Conservation (phyloP, 1,139 yeast species). For the Kodamaea anthophila region DNA sequence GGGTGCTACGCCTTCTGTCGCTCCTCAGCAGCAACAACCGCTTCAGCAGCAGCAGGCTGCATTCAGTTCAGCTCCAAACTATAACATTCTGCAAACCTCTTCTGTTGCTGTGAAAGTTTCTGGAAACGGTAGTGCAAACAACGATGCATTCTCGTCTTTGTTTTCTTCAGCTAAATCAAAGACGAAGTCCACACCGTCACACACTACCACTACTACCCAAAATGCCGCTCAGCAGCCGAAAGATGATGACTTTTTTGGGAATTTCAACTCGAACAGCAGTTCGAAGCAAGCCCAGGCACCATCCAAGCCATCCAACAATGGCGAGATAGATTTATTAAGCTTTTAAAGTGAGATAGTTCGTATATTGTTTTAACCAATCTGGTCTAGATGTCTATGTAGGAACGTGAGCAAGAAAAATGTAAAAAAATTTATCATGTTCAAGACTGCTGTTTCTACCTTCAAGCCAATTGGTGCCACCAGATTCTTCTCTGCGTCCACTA, state of each 20-base stretch:
- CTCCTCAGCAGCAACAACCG: conserved; percentile 12
- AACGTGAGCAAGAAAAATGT: no score
- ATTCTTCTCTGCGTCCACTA: conserved; percentile 26
- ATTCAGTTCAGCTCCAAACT: conserved; percentile 21
- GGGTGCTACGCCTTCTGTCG: no score
- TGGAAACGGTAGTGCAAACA: conserved; percentile 21
- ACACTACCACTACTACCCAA: conserved; percentile 8
- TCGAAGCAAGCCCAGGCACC: conserved; percentile 6
- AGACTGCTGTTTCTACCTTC: conserved; percentile 10
- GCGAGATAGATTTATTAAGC: conserved; percentile 40
- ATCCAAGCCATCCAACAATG: conserved; percentile 11
- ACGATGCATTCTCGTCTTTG: conserved; percentile 78
- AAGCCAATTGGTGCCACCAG: conserved; percentile 17
- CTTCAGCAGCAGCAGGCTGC: conserved; percentile 9
- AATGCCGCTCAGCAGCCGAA: conserved; percentile 2
- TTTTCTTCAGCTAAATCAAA: conserved; percentile 66
- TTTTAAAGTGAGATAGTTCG: conserved; percentile 17
- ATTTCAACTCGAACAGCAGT: conserved; percentile 13
- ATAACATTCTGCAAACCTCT: conserved; percentile 13
- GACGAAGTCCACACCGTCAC: conserved; percentile 13
- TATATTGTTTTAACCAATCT: conserved; percentile 4
- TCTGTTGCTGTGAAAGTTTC: conserved; percentile 31
- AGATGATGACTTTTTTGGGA: conserved; percentile 25
- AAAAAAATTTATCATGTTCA: conserved; percentile 9
- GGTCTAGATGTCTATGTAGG: conserved; percentile 1